Percentiles rank a stretch among this genome's conserved stretches.
Evolutionary conservation across 177 flowering plant genomes (phyloP).

Genomic region (Vitis hybrid): DNA sequence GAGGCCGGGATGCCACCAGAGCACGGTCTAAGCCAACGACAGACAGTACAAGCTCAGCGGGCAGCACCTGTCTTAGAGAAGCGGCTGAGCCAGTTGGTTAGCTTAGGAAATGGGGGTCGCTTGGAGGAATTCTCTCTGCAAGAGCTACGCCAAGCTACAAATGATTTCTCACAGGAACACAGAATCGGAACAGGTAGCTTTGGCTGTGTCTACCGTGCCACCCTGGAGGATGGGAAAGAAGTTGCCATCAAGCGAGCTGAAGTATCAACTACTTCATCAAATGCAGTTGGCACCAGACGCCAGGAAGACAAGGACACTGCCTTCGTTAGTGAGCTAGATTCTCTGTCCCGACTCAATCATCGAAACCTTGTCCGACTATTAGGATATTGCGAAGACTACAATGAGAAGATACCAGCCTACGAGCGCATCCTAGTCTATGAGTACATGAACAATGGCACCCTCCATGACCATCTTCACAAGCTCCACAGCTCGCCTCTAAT

Average conservation of each 20-base stretch:
- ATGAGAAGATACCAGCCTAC: constrained; percentile 58
- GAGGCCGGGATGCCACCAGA: constrained; percentile 9
- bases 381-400: constrained; percentile 61
- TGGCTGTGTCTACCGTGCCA: constrained; percentile 71
- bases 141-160: constrained; percentile 38
- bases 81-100: constrained; percentile 53
- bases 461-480: constrained; percentile 75
- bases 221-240: constrained; percentile 52
- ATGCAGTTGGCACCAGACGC: constrained; percentile 24
- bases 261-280: constrained; percentile 16
- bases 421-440: constrained; percentile 72
- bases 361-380: constrained; percentile 60
- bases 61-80: constrained; percentile 31
- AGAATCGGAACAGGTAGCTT: constrained; percentile 74
- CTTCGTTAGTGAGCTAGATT: constrained; percentile 64
- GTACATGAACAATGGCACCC: constrained; percentile 63
- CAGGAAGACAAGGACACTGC: constrained; percentile 68
- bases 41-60: background rate
- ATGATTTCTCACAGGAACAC: constrained; percentile 51
- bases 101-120: constrained; percentile 42
- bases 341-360: constrained; percentile 75
- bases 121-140: constrained; percentile 63
- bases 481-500: constrained; percentile 32
- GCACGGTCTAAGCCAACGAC: background rate
- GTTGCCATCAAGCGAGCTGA: constrained; percentile 86